A percentile compares a stretch with the other conserved stretches of the same genome.
Evolutionary conservation across 805 yeast genomes (phyloP).

Genomic region (Wickerhamomyces bovis): DNA sequence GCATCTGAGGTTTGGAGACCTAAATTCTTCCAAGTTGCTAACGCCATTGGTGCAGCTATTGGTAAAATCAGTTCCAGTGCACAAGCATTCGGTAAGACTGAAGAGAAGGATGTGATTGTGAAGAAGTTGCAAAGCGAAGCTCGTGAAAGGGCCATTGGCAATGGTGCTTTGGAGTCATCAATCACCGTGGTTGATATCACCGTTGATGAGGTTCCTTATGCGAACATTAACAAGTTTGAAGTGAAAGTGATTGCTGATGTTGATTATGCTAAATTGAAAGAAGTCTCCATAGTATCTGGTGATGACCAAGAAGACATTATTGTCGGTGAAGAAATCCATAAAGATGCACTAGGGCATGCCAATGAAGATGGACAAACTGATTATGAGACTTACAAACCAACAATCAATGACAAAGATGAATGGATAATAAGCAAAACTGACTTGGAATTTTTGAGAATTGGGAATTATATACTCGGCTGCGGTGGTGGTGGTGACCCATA

Average conservation of each 20-base stretch:
- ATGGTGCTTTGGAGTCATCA: slow-evolving; percentile 24
- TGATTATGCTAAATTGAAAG: slow-evolving; percentile 28
- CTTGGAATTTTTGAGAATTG: slow-evolving; percentile 35
- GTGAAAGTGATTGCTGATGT: slow-evolving; percentile 40
- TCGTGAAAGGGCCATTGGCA: slow-evolving; percentile 14
- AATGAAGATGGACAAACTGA: slow-evolving; percentile 13
- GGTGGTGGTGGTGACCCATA: slow-evolving; percentile 50
- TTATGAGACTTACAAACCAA: slow-evolving; percentile 17
- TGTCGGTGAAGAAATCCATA: slow-evolving; percentile 8
- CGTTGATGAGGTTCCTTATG: slow-evolving; percentile 29
- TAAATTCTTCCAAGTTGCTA: slow-evolving; percentile 37
- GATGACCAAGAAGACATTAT: background rate
- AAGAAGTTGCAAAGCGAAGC: slow-evolving; percentile 23
- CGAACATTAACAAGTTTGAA: slow-evolving; percentile 28
- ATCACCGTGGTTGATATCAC: slow-evolving; percentile 24
- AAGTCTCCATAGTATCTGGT: slow-evolving; percentile 6
- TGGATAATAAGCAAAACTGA: slow-evolving; percentile 26
- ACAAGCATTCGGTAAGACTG: slow-evolving; percentile 17
- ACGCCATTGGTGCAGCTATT: slow-evolving; percentile 47
- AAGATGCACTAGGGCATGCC: slow-evolving; percentile 7
- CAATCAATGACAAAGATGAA: slow-evolving; percentile 31
- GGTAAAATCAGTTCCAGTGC: slow-evolving; percentile 33
- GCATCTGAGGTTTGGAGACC: slow-evolving; percentile 38
- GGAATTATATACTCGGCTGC: slow-evolving; percentile 40
- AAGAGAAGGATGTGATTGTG: slow-evolving; percentile 15